Percentiles rank a stretch among this genome's conserved stretches.
Evolutionary conservation across 2,329 filamentous ascomycete species (phyloP).

Genomic region (Beauveria medogensis): DNA sequence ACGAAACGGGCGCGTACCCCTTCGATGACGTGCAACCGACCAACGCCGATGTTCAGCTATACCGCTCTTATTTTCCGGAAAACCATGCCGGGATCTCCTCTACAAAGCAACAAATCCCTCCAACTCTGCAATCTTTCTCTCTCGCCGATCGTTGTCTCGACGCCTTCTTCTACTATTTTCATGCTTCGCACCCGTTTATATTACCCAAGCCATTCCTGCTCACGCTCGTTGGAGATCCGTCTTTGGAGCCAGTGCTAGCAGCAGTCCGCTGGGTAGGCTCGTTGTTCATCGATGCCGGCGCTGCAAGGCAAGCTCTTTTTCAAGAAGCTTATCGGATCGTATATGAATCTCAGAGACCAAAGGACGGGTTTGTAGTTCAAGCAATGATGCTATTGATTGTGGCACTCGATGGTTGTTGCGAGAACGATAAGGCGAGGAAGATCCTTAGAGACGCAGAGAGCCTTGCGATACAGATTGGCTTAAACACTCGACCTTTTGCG

Average conservation of each 20-base stretch:
- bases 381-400: slow-evolving; percentile 70
- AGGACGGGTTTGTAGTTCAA: slow-evolving; percentile 63
- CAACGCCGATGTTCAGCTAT: slow-evolving; percentile 29
- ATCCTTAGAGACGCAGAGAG: slow-evolving; percentile 61
- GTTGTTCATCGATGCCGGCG: slow-evolving; percentile 42
- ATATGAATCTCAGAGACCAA: slow-evolving; percentile 37
- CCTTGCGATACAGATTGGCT: slow-evolving; percentile 65
- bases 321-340: slow-evolving; percentile 49
- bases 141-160: slow-evolving; percentile 47
- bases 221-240: slow-evolving; percentile 38
- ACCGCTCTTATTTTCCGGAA: slow-evolving; percentile 20
- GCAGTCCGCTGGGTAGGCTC: slow-evolving; percentile 51
- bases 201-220: slow-evolving; percentile 45
- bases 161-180: slow-evolving; percentile 51
- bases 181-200: slow-evolving; percentile 49
- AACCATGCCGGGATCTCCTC: slow-evolving; percentile 25
- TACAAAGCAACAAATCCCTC: slow-evolving; percentile 10
- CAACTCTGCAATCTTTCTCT: slow-evolving; percentile 21
- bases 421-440: slow-evolving; percentile 59
- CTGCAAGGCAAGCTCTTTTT: slow-evolving; percentile 40
- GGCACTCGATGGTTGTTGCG: slow-evolving; percentile 66
- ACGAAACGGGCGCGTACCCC: slow-evolving; percentile 2
- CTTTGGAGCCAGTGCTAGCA: slow-evolving; percentile 41
- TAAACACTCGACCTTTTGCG: slow-evolving; percentile 65
- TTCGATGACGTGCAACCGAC: slow-evolving; percentile 12